Evolutionary conservation across 2,329 filamentous ascomycete species (phyloP).

Genomic region (Fusarium sp.): DNA sequence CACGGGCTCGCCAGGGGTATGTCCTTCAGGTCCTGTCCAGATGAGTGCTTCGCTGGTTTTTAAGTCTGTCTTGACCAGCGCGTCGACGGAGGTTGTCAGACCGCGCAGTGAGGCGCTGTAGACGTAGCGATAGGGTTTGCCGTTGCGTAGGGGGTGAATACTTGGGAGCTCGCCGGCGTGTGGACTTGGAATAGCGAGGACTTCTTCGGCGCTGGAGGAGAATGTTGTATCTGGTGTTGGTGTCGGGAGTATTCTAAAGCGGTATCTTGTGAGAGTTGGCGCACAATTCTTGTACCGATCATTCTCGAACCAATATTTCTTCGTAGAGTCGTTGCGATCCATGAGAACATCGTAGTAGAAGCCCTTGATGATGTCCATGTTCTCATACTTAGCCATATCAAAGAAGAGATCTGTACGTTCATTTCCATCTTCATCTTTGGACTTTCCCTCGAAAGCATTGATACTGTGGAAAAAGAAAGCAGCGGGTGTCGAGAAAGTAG

Average conservation of each 20-base stretch:
- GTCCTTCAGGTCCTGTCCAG: conserved; percentile 68
- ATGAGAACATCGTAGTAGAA: conserved; percentile 79
- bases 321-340: conserved; percentile 60
- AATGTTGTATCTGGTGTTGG: conserved; percentile 29
- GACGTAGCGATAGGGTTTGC: conserved; percentile 67
- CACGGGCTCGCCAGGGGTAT: conserved; percentile 77
- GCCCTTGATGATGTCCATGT: conserved; percentile 71
- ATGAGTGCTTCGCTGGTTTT: conserved; percentile 61
- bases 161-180: conserved; percentile 73
- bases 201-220: conserved; percentile 46
- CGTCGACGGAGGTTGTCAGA: conserved; percentile 70
- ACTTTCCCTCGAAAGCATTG: conserved; percentile 77
- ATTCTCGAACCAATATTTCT: conserved; percentile 57
- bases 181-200: conserved; percentile 62
- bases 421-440: conserved; percentile 50
- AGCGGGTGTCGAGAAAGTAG: conserved; percentile 73
- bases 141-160: conserved; percentile 69
- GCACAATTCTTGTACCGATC: conserved; percentile 52
- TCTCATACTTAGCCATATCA: conserved; percentile 74
- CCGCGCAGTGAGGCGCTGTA: conserved; percentile 70
- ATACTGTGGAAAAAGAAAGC: conserved; percentile 85
- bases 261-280: conserved; percentile 58
- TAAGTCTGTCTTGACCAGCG: conserved; percentile 74
- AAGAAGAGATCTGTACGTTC: conserved; percentile 65
- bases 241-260: conserved; percentile 52